Percentiles rank a stretch among this genome's conserved stretches.
Evolutionary conservation across 1,139 yeast species (phyloP).

Genomic region (Pichia sp.): DNA sequence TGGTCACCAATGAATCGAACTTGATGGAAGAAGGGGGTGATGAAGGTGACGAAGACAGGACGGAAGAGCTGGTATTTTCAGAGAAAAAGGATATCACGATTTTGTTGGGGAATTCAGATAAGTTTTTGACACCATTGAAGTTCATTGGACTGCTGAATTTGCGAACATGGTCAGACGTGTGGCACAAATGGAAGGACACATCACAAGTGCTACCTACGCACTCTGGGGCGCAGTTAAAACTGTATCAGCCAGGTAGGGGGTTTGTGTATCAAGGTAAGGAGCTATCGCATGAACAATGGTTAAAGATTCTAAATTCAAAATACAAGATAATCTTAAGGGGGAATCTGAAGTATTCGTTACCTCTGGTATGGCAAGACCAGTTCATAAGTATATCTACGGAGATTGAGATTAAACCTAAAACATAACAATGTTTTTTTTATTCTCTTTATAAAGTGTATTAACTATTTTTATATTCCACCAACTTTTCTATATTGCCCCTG

Average conservation of each 20-base stretch:
- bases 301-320: slow-evolving; percentile 65
- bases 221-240: slow-evolving; percentile 65
- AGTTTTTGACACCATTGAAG: slow-evolving; percentile 64
- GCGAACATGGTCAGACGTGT: slow-evolving; percentile 29
- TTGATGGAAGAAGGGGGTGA: not conserved
- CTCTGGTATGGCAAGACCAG: slow-evolving; percentile 38
- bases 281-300: slow-evolving; percentile 55
- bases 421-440: not conserved
- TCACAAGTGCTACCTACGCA: slow-evolving; percentile 38
- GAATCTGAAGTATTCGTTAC: slow-evolving; percentile 67
- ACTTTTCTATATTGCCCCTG: slow-evolving; percentile 27
- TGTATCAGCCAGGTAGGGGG: slow-evolving; percentile 62
- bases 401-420: slow-evolving; percentile 20
- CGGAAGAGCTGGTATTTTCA: not conserved
- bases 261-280: slow-evolving; percentile 43
- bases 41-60: slow-evolving; percentile 12
- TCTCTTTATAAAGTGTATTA: not conserved
- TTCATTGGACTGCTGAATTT: slow-evolving; percentile 51
- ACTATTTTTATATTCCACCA: slow-evolving; percentile 20
- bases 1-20: slow-evolving; percentile 33
- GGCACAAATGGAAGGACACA: slow-evolving; percentile 40
- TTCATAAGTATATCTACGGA: slow-evolving; percentile 29
- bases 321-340: slow-evolving; percentile 83
- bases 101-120: slow-evolving; percentile 63
- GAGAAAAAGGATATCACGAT: slow-evolving; percentile 45